These are phyloP conservation scores for Iberis pinnata DNA, from an alignment of 345 rosid genomes.

Conservation along the genomic window DNA sequence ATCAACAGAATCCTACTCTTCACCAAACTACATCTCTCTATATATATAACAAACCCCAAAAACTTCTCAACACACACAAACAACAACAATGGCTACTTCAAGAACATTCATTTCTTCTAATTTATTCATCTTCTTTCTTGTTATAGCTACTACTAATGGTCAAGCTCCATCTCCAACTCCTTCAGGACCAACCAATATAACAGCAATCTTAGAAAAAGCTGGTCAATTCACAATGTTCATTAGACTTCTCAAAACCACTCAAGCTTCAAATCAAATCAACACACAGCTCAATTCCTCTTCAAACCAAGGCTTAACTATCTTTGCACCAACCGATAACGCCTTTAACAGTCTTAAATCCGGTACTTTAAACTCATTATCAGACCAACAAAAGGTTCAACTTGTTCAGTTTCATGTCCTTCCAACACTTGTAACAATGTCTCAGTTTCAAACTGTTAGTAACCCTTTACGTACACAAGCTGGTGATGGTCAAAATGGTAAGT, in stretches of 20 bases:
- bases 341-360: constrained; percentile 62
- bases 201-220: constrained; percentile 62
- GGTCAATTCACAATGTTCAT: constrained; percentile 70
- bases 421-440: constrained; percentile 44
- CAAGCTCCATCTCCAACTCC: constrained; percentile 48
- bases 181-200: constrained; percentile 60
- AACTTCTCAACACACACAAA: constrained; percentile 20
- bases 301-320: constrained; percentile 63
- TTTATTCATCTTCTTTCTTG: constrained; percentile 30
- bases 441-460: constrained; percentile 84
- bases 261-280: constrained; percentile 64
- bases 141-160: constrained; percentile 23
- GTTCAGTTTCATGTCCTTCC: constrained; percentile 83
- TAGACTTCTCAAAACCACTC: constrained; percentile 54
- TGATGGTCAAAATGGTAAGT: constrained; percentile 43
- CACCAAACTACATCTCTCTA: constrained; percentile 23
- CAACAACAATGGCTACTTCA: constrained; percentile 32
- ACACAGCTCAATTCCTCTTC: constrained; percentile 58
- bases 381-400: constrained; percentile 62
- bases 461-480: constrained; percentile 90
- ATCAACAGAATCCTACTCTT: constrained; percentile 21
- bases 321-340: constrained; percentile 79
- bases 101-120: constrained; percentile 17
- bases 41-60: constrained; percentile 23
- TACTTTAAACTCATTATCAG: constrained; percentile 54